A percentile compares a stretch with the other conserved stretches of the same genome.
Evolutionary conservation across 2,329 filamentous ascomycete genomes (phyloP).

Genomic region (Anisogramma anomala): DNA sequence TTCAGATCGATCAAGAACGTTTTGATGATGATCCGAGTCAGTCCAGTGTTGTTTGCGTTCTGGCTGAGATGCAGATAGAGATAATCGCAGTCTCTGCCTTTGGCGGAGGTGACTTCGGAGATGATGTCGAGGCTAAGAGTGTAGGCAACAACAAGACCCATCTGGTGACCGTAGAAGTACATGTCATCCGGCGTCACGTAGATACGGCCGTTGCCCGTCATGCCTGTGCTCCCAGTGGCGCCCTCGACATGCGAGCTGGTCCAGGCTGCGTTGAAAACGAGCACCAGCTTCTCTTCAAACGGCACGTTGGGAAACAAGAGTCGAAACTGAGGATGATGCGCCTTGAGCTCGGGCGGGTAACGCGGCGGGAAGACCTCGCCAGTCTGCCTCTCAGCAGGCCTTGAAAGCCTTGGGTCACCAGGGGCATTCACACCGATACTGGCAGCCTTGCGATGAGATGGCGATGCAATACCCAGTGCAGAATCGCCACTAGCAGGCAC

Average conservation of each 20-base stretch:
- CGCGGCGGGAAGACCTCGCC: slow-evolving; percentile 54
- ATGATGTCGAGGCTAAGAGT: slow-evolving; percentile 65
- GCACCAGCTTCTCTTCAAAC: slow-evolving; percentile 66
- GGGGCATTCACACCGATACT: slow-evolving; percentile 17
- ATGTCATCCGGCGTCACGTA: slow-evolving; percentile 81
- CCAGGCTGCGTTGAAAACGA: slow-evolving; percentile 92
- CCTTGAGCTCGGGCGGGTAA: slow-evolving; percentile 71
- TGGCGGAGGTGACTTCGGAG: slow-evolving; percentile 77
- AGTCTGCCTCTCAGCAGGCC: slow-evolving; percentile 21
- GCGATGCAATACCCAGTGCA: slow-evolving; percentile 9
- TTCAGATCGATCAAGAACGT: slow-evolving; percentile 81
- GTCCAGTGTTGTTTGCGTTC: slow-evolving; percentile 49
- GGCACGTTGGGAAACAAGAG: slow-evolving; percentile 77
- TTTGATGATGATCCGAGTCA: slow-evolving; percentile 74
- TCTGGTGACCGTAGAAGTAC: slow-evolving; percentile 93
- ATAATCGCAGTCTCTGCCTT: slow-evolving; percentile 86
- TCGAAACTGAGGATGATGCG: slow-evolving; percentile 87
- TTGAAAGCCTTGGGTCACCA: slow-evolving; percentile 16
- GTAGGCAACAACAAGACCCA: slow-evolving; percentile 80
- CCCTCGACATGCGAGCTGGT: slow-evolving; percentile 36
- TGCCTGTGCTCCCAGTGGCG: slow-evolving; percentile 34
- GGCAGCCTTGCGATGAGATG: slow-evolving; percentile 20
- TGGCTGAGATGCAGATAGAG: slow-evolving; percentile 69
- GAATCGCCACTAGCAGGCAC: slow-evolving; percentile 19
- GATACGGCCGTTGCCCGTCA: slow-evolving; percentile 59